Evolutionary conservation across 2,329 filamentous ascomycete species (phyloP).

Genomic region (Ophiostoma montium): DNA sequence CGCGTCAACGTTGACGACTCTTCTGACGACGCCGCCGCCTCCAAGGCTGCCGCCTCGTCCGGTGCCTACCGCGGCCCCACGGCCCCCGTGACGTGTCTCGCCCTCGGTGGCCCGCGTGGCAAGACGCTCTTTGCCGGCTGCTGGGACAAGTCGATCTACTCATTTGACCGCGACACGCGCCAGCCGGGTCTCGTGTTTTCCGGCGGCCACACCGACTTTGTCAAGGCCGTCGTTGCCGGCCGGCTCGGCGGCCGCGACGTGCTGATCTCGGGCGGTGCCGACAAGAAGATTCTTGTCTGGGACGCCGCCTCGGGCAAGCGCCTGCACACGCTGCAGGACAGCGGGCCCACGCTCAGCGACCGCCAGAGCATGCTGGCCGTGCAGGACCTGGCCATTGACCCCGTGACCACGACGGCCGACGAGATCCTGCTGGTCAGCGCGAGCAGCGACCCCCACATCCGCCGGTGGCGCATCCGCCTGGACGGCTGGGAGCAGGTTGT

Average conservation of each 20-base stretch:
- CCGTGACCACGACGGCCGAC: slow-evolving; percentile 36
- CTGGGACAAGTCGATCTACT: slow-evolving; percentile 90
- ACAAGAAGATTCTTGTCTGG: slow-evolving; percentile 76
- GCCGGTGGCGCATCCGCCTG: slow-evolving; percentile 54
- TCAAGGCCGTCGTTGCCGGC: slow-evolving; percentile 61
- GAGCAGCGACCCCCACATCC: slow-evolving; percentile 66
- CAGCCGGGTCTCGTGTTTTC: slow-evolving; percentile 44
- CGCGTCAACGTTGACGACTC: slow-evolving; percentile 61
- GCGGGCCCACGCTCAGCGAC: slow-evolving; percentile 3
- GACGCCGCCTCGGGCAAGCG: slow-evolving; percentile 52
- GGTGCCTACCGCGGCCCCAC: slow-evolving; percentile 56
- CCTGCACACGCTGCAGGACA: slow-evolving; percentile 66
- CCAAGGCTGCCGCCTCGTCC: not conserved
- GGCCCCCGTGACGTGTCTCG: slow-evolving; percentile 67
- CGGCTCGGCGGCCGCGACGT: slow-evolving; percentile 45
- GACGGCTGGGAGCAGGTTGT: slow-evolving; percentile 39
- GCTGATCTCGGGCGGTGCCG: slow-evolving; percentile 62
- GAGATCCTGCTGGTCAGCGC: slow-evolving; percentile 57
- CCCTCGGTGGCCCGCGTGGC: slow-evolving; percentile 43
- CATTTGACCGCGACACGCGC: slow-evolving; percentile 54
- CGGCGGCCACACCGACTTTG: slow-evolving; percentile 81
- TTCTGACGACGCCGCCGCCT: slow-evolving; percentile 16
- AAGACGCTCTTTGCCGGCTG: slow-evolving; percentile 67
- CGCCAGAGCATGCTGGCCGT: slow-evolving; percentile 59
- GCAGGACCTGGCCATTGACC: slow-evolving; percentile 66